Evolutionary conservation across 768 basidiomycete genomes (phyloP).

Genomic region (Gymnopilus dilepis): DNA sequence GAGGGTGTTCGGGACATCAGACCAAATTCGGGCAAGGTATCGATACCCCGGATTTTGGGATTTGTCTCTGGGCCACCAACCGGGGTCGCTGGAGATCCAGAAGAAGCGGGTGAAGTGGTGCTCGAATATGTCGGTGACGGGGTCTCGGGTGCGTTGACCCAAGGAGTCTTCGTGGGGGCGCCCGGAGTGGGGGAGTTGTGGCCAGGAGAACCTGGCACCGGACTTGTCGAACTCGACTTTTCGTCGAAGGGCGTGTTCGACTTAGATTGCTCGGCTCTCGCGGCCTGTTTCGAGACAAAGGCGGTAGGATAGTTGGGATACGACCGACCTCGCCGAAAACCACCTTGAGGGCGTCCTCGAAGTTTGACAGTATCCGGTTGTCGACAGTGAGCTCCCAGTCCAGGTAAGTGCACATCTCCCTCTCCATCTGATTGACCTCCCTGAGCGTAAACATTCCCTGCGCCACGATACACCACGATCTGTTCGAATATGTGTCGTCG

Average conservation of each 20-base stretch:
- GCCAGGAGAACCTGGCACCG: constrained; percentile 51
- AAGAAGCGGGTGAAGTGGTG: constrained; percentile 63
- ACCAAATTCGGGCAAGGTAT: constrained; percentile 45
- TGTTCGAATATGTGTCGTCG: too few relatives aligned
- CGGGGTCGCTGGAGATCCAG: constrained; percentile 65
- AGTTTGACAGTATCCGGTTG: constrained; percentile 49
- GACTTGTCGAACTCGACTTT: constrained; percentile 34
- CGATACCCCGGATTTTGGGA: constrained; percentile 51
- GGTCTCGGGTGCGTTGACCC: constrained; percentile 51
- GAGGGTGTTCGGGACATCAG: constrained; percentile 24
- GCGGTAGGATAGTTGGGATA: constrained; percentile 46
- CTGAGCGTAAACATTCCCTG: too few relatives aligned
- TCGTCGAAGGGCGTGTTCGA: constrained; percentile 32
- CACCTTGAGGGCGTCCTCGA: too few relatives aligned
- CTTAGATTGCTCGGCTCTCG: constrained; percentile 48
- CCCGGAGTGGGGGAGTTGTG: constrained; percentile 32
- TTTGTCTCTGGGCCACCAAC: constrained; percentile 54
- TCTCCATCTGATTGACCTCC: too few relatives aligned
- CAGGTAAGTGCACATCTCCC: constrained; percentile 53
- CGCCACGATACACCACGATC: too few relatives aligned
- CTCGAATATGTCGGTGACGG: constrained; percentile 57
- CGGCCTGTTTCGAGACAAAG: constrained; percentile 64
- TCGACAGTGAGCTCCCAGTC: constrained; percentile 91
- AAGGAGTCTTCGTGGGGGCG: constrained; percentile 30
- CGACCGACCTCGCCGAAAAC: too few relatives aligned